Conservation (phyloP, 495 filamentous ascomycete species). For the Paragyromitra xinjiangensis region DNA sequence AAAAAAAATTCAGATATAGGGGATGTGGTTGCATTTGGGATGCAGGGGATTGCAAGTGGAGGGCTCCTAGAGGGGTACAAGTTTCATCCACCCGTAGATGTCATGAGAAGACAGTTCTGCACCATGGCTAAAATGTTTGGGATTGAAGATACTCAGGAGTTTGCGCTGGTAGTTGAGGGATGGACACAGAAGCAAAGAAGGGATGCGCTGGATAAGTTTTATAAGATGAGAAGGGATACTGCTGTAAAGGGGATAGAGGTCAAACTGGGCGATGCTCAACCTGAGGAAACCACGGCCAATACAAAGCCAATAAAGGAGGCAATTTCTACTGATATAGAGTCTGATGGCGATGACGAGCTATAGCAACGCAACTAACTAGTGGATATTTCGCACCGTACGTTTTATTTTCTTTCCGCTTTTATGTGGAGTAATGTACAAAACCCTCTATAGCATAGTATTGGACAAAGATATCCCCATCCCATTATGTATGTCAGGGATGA, state of each 20-base stretch:
- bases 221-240: conserved; percentile 66
- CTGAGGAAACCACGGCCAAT: conserved; percentile 13
- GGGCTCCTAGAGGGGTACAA: conserved; percentile 61
- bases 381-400: conserved; percentile 6
- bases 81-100: conserved; percentile 78
- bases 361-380: conserved; percentile 20
- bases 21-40: conserved; percentile 56
- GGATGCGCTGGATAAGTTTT: conserved; percentile 83
- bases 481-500: background rate
- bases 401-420: background rate
- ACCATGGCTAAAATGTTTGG: conserved; percentile 84
- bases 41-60: conserved; percentile 15
- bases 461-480: conserved; percentile 14
- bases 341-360: conserved; percentile 38
- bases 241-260: conserved; percentile 58
- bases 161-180: conserved; percentile 91
- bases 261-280: conserved; percentile 48
- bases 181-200: conserved; percentile 89
- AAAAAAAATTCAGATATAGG: conserved; percentile 63
- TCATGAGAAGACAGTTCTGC: conserved; percentile 86
- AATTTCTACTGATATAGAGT: conserved; percentile 25
- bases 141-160: conserved; percentile 79
- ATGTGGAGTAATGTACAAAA: conserved; percentile 46
- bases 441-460: background rate
- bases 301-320: background rate